Evolutionary conservation across 257 asterid species (phyloP).

Genomic region (Paulownia fortunei): DNA sequence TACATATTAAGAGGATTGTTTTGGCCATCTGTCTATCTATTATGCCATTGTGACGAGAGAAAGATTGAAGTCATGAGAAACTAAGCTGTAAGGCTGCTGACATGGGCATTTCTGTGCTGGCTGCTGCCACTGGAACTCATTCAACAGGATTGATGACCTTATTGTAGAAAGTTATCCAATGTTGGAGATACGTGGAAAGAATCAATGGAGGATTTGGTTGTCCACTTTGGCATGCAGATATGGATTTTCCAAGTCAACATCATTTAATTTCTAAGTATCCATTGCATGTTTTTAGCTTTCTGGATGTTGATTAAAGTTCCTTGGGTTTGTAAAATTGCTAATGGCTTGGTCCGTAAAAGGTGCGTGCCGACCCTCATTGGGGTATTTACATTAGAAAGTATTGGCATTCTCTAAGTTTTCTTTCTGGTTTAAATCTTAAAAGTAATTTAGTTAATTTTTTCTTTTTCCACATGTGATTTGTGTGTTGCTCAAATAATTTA

Average conservation of each 20-base stretch:
- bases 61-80: neutral
- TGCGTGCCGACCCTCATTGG: neutral
- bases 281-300: neutral
- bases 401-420: neutral
- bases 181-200: neutral
- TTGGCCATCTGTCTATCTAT: neutral
- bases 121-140: slow-evolving; percentile 8
- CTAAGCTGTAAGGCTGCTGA: neutral
- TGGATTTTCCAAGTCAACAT: neutral
- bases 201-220: neutral
- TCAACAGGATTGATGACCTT: neutral
- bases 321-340: neutral
- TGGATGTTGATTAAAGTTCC: neutral
- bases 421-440: neutral
- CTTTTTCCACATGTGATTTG: neutral
- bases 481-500: neutral
- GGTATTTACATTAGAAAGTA: neutral
- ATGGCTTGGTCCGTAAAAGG: neutral
- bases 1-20: neutral
- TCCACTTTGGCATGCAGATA: slow-evolving; percentile 19
- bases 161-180: neutral
- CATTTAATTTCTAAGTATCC: neutral
- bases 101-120: neutral
- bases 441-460: neutral
- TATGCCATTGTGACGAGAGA: neutral